phyloP scores from a whole-genome alignment of 768 basidiomycete species.

The Termitomyces sp. region DNA sequence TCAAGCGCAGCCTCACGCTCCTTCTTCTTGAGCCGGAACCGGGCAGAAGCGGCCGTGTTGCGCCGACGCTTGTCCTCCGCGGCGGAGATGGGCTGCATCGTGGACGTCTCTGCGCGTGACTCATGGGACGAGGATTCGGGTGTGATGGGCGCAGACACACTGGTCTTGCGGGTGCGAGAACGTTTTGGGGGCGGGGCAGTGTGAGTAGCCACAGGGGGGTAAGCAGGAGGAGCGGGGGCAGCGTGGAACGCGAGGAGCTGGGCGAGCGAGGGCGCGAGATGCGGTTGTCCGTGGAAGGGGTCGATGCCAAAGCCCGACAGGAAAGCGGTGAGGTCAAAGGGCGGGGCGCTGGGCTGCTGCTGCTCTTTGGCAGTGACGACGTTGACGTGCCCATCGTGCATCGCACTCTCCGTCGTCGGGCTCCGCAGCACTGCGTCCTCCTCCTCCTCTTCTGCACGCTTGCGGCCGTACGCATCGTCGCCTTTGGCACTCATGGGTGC shows the following conservation, averaged over 20 bases:
- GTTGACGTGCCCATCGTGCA: slow-evolving; percentile 54
- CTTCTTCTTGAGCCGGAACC: slow-evolving; percentile 95
- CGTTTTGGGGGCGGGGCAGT: slow-evolving; percentile 40
- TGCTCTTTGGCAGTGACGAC: slow-evolving; percentile 40
- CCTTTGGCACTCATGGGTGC: slow-evolving; percentile 33
- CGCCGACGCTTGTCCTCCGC: slow-evolving; percentile 90
- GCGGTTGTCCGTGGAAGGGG: slow-evolving; percentile 27
- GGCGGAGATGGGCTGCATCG: slow-evolving; percentile 34
- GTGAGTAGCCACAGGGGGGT: slow-evolving; percentile 15
- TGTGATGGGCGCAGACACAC: slow-evolving; percentile 28
- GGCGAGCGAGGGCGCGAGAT: slow-evolving; percentile 49
- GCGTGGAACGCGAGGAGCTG: slow-evolving; percentile 65
- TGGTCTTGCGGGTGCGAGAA: slow-evolving; percentile 48
- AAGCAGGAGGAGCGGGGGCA: slow-evolving; percentile 21
- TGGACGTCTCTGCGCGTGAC: slow-evolving; percentile 18
- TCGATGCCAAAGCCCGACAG: slow-evolving; percentile 37
- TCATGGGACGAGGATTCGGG: slow-evolving; percentile 24
- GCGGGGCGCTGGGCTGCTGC: slow-evolving; percentile 24
- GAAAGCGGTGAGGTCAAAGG: slow-evolving; percentile 35
- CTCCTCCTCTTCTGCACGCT: slow-evolving; percentile 40
- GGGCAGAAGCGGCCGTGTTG: slow-evolving; percentile 90
- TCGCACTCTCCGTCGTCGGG: slow-evolving; percentile 33
- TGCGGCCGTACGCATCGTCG: slow-evolving; percentile 29
- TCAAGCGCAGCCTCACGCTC: slow-evolving; percentile 90
- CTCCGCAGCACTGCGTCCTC: slow-evolving; percentile 28